Evolutionary conservation across 2,329 filamentous ascomycete species (phyloP).

Genomic region (Colletotrichum tanaceti): DNA sequence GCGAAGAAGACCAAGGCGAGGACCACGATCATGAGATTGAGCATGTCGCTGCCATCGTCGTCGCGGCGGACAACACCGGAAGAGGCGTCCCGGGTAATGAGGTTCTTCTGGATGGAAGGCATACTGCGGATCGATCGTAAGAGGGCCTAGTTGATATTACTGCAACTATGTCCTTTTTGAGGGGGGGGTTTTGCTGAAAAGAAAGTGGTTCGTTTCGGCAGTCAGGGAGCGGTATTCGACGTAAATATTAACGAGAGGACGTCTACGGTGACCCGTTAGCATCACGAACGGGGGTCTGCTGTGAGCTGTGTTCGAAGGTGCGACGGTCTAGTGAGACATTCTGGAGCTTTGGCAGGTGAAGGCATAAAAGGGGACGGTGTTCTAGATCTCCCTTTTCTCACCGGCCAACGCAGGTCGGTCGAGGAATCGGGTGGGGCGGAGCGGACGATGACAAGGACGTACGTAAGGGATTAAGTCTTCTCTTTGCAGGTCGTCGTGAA

Average conservation of each 20-base stretch:
- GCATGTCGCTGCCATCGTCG: slow-evolving; percentile 67
- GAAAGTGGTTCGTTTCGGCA: slow-evolving; percentile 4
- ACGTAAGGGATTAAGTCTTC: slow-evolving; percentile 40
- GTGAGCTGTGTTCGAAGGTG: slow-evolving; percentile 9
- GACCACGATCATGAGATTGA: slow-evolving; percentile 83
- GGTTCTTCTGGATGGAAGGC: slow-evolving; percentile 53
- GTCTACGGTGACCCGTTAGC: slow-evolving; percentile 25
- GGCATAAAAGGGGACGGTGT: slow-evolving; percentile 18
- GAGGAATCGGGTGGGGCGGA: background rate
- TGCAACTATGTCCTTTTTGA: slow-evolving; percentile 23
- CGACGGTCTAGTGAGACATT: slow-evolving; percentile 27
- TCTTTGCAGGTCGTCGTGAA: slow-evolving; percentile 31
- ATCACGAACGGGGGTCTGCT: slow-evolving; percentile 21
- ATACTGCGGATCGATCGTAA: slow-evolving; percentile 44
- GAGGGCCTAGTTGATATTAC: slow-evolving; percentile 18
- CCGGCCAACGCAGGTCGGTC: slow-evolving; percentile 18
- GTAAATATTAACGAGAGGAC: slow-evolving; percentile 36
- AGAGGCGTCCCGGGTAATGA: slow-evolving; percentile 54
- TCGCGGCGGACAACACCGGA: slow-evolving; percentile 53
- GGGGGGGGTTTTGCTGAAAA: background rate
- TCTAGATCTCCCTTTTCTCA: slow-evolving; percentile 23
- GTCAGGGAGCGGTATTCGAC: slow-evolving; percentile 26
- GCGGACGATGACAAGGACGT: slow-evolving; percentile 24
- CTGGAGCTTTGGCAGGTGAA: slow-evolving; percentile 29
- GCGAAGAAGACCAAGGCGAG: slow-evolving; percentile 81